Evolutionary conservation across 305 asterid species (phyloP).

Genomic region (Ajuga reptans): DNA sequence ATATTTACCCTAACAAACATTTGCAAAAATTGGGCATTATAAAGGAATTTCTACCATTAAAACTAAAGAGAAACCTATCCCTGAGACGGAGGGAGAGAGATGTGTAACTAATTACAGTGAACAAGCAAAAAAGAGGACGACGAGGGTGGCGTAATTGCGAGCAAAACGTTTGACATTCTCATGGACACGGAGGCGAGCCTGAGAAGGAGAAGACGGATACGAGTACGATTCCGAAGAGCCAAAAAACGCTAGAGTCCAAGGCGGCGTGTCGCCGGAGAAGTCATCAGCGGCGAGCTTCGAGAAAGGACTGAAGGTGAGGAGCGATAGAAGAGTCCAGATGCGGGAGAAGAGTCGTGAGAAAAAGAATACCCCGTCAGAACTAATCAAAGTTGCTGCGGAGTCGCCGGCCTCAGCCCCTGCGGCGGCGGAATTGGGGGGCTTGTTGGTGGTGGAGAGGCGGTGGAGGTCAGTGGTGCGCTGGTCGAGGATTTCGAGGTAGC

Average conservation of each 20-base stretch:
- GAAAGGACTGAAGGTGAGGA: constrained; percentile 68
- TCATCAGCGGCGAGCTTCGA: constrained; percentile 64
- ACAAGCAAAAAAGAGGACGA: constrained; percentile 65
- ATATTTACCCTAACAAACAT: not conserved
- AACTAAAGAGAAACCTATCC: not conserved
- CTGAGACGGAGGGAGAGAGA: constrained; percentile 10
- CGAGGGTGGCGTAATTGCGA: constrained; percentile 67
- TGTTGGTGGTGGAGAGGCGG: constrained; percentile 50
- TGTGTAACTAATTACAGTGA: constrained; percentile 47
- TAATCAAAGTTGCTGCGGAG: constrained; percentile 16
- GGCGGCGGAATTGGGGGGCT: constrained; percentile 26
- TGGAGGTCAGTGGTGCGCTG: constrained; percentile 84
- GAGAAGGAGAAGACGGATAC: constrained; percentile 72
- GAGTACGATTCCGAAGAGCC: constrained; percentile 68
- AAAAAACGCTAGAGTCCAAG: constrained; percentile 66
- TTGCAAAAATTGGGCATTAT: not conserved
- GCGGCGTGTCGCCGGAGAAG: constrained; percentile 61
- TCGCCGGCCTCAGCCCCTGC: constrained; percentile 14
- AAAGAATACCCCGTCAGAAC: constrained; percentile 28
- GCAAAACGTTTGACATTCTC: constrained; percentile 89
- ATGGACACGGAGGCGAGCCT: constrained; percentile 77
- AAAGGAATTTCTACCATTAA: not conserved
- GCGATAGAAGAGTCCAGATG: constrained; percentile 57
- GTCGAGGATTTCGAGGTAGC: constrained; percentile 83
- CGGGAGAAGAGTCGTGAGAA: constrained; percentile 32